phyloP scores from a whole-genome alignment of 208 protist species.

The Leishmania lainsoni region DNA sequence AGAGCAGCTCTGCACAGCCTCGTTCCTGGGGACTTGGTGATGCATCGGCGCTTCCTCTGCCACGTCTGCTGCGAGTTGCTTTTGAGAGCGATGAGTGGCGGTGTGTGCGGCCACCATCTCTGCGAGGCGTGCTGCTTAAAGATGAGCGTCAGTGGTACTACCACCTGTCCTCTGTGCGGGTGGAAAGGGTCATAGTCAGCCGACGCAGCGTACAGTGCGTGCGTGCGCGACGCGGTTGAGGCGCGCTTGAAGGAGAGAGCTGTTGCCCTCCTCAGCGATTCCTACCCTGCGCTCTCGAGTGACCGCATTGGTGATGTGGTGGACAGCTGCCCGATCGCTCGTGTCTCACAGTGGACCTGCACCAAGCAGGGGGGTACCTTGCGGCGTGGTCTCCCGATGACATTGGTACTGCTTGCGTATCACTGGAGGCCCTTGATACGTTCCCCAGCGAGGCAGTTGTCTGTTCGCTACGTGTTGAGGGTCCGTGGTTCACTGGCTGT shows the following conservation, averaged over 20 bases:
- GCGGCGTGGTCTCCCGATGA: background rate
- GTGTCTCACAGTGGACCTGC: background rate
- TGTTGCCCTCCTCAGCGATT: background rate
- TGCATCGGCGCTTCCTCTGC: background rate
- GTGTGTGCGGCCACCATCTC: background rate
- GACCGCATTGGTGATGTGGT: background rate
- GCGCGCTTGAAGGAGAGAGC: background rate
- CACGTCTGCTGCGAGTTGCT: background rate
- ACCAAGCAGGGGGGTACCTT: background rate
- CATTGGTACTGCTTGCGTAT: background rate
- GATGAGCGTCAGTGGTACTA: background rate
- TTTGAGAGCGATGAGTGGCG: background rate
- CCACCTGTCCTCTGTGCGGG: background rate
- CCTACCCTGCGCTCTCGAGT: background rate
- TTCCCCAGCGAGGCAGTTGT: background rate
- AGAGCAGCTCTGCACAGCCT: background rate
- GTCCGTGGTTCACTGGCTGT: background rate
- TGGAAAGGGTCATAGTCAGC: background rate
- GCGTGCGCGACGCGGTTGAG: background rate
- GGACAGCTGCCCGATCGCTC: background rate
- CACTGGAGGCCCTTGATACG: background rate
- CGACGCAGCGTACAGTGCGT: background rate
- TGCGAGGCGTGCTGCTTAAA: constrained; percentile 1
- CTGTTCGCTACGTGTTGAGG: background rate
- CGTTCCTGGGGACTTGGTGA: background rate